Conservation (phyloP, 1,139 yeast species). For the Ogataea hybrid region DNA sequence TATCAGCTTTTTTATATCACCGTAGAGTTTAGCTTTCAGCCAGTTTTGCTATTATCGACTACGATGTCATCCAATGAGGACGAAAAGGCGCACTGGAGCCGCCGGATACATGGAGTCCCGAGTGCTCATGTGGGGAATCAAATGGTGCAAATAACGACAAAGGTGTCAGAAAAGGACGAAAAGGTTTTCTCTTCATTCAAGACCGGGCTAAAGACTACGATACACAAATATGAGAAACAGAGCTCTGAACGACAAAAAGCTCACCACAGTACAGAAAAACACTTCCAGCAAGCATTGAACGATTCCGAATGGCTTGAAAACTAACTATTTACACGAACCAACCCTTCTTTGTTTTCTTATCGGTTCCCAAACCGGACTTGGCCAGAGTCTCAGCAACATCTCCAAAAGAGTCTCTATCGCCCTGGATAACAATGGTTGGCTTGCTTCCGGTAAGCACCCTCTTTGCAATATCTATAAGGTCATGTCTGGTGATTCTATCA, state of each 20-base stretch:
- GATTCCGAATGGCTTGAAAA: constrained; percentile 19
- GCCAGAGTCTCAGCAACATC: constrained; percentile 68
- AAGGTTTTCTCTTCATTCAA: constrained; percentile 19
- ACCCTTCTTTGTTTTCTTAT: constrained; percentile 13
- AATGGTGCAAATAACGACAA: constrained; percentile 6
- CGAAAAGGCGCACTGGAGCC: constrained; percentile 13
- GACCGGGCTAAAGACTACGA: constrained; percentile 14
- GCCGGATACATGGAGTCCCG: constrained; percentile 17
- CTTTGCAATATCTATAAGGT: constrained; percentile 72
- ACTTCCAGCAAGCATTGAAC: constrained; percentile 5
- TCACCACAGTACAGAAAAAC: constrained; percentile 2
- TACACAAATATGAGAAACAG: constrained; percentile 12
- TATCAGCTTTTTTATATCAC: too few relatives aligned
- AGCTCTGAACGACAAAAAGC: constrained; percentile 1
- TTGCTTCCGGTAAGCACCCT: constrained; percentile 74
- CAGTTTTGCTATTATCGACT: too few relatives aligned
- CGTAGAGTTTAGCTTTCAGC: too few relatives aligned
- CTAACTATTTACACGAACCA: constrained; percentile 18
- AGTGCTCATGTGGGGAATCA: constrained; percentile 6
- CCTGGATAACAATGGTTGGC: constrained; percentile 88
- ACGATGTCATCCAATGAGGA: neutral
- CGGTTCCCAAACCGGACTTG: constrained; percentile 68
- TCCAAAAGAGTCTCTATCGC: constrained; percentile 81
- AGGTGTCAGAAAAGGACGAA: constrained; percentile 19
- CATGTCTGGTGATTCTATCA: constrained; percentile 61